phyloP scores from a whole-genome alignment of 495 filamentous ascomycete genomes.

The Xanthoparmelia taractica region DNA sequence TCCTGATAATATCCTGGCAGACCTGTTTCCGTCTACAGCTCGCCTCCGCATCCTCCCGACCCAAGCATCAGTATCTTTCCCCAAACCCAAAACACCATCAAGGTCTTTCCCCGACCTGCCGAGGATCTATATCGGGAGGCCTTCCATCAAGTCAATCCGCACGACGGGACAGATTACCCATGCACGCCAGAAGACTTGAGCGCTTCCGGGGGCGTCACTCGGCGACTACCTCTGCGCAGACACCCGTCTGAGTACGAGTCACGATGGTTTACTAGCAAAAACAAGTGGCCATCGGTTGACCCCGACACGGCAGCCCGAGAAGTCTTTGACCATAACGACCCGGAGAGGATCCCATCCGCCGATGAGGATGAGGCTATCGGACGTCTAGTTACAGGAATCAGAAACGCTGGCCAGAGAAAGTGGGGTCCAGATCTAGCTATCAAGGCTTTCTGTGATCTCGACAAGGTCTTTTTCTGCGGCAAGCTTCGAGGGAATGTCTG shows the following conservation, averaged over 20 bases:
- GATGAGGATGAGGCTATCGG: not conserved
- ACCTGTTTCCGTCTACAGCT: not conserved
- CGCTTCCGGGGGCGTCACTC: no score
- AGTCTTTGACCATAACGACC: not conserved
- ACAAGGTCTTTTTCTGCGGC: not conserved
- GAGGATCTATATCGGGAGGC: not conserved
- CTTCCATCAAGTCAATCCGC: not conserved
- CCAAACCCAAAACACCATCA: not conserved
- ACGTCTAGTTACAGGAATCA: not conserved
- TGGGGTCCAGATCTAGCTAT: slow-evolving; percentile 1
- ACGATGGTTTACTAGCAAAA: not conserved
- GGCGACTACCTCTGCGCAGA: no score
- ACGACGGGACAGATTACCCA: not conserved
- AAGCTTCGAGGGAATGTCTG: not conserved
- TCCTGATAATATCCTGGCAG: not conserved
- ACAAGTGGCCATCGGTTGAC: not conserved
- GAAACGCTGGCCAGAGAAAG: not conserved
- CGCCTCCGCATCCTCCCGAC: not conserved
- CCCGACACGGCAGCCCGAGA: not conserved
- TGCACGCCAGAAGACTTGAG: no score
- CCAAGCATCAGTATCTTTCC: not conserved
- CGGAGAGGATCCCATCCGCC: not conserved
- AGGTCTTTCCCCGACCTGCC: not conserved
- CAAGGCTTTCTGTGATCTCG: not conserved
- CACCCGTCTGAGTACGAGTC: not conserved